These are phyloP conservation scores for Pseudogymnoascus sp. DNA, from an alignment of 2,329 filamentous ascomycete genomes.

Conservation along the genomic window DNA sequence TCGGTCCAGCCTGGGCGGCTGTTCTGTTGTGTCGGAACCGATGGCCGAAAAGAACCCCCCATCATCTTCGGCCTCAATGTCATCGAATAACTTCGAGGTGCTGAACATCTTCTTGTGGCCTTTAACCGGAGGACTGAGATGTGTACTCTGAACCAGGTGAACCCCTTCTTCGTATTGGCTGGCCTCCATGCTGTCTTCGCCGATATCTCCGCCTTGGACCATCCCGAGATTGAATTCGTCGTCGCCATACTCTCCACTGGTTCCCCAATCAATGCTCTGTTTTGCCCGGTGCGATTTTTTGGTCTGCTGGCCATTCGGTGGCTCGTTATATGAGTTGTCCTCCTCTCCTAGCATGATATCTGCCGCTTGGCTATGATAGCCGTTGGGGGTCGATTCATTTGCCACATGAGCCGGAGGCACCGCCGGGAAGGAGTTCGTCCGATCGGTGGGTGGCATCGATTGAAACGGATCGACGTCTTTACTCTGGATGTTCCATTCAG, in stretches of 20 bases:
- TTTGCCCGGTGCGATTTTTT: background rate
- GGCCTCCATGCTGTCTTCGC: conserved; percentile 39
- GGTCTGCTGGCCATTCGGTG: background rate
- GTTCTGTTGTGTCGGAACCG: conserved; percentile 22
- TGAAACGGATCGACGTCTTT: conserved; percentile 50
- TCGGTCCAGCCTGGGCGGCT: conserved; percentile 42
- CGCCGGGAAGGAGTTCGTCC: conserved; percentile 56
- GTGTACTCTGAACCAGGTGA: conserved; percentile 45
- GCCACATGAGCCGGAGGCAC: conserved; percentile 39
- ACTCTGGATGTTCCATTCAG: conserved; percentile 47
- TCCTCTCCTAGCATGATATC: conserved; percentile 35
- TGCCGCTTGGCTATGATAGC: conserved; percentile 42
- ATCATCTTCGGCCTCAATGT: conserved; percentile 32
- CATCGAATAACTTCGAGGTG: conserved; percentile 31
- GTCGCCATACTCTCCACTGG: conserved; percentile 4
- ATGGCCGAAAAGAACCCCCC: conserved; percentile 50
- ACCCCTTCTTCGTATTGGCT: conserved; percentile 57
- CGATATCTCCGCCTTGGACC: conserved; percentile 18
- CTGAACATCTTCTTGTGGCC: conserved; percentile 18
- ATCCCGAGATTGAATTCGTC: background rate
- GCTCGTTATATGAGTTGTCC: background rate
- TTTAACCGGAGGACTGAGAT: background rate
- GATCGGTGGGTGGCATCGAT: conserved; percentile 48
- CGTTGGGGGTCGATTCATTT: conserved; percentile 31
- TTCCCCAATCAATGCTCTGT: background rate